Evolutionary conservation across 2,329 filamentous ascomycete species (phyloP), one percentile per base, ranked within the genome.

Genomic region (Dactylonectria estremocensis): DNA sequence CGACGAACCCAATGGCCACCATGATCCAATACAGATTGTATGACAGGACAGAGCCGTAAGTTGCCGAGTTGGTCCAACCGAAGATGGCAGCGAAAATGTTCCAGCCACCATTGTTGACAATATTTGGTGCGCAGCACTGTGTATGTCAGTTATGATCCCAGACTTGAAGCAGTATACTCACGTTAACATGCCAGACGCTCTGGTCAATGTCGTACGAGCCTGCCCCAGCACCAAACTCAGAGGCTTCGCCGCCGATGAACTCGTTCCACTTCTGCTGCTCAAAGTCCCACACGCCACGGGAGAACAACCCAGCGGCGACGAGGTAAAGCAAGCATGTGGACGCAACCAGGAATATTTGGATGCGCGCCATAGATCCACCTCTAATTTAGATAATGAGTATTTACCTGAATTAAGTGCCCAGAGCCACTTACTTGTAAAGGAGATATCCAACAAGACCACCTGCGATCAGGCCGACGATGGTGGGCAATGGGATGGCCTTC

Each of bases 11-110:
- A 16, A 94, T 86, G 63, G 94, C 94, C 71, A 96, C 88, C 8
- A 84, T 84, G 58, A 96, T 82, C 95, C 94, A 97, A 83, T 97
- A 97, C 16, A 95, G 66, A 78, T 96, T 97, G 83, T 97, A 97
- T 1, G 92, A 91, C 69, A 97, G 90, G 70, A 97, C 92, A 1
- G 93, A 95, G 58, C 94, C 94, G 75, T 95, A 95, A 1, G 94
- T 97, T 5, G 93, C 95, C 13, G 92, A 94, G 83, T 97, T 97
- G 68, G 90, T 89, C 95, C 95, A 97, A 65, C 95, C 94, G 9
- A 97, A 85, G 59, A 97, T 86, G 65, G 93, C 90, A 75, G 97
- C 95, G 87, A 97, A 95, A 73, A 97, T 90, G 57, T 93, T 93
- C 94, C 94, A 97, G 50, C 93, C 93, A 48, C 91, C 90, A 52